Evolutionary conservation across 345 rosid genomes (phyloP).

Genomic region (Streptanthus diversifolius): DNA sequence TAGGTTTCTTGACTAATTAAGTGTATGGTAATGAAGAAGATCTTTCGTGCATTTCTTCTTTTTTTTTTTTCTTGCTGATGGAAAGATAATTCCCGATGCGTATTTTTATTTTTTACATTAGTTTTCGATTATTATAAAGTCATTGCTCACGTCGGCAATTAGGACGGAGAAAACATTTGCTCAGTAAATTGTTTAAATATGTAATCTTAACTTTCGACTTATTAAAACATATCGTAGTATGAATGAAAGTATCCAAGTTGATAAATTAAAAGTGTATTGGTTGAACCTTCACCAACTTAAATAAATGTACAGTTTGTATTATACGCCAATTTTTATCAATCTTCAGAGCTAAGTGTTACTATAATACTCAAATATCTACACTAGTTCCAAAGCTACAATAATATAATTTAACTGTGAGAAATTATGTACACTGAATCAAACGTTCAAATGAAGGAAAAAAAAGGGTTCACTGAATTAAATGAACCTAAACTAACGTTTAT

Average conservation of each 20-base stretch:
- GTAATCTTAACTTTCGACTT: not conserved
- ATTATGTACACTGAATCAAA: not conserved
- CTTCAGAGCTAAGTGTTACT: not conserved
- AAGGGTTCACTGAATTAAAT: not conserved
- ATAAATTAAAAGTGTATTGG: not conserved
- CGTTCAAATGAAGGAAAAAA: not conserved
- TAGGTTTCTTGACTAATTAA: not conserved
- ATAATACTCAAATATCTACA: not conserved
- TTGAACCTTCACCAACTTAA: not conserved
- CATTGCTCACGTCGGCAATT: not conserved
- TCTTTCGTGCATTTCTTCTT: not conserved
- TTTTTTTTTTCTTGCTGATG: not conserved
- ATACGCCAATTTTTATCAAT: conserved; percentile 5
- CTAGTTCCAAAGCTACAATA: not conserved
- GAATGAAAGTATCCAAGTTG: not conserved
- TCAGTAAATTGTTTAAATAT: not conserved
- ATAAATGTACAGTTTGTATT: not conserved
- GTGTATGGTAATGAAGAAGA: not conserved
- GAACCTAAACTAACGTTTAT: not conserved
- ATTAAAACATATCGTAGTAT: not conserved
- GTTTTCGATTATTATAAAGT: not conserved
- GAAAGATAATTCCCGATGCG: not conserved
- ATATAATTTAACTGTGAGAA: not conserved
- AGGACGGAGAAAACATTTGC: not conserved
- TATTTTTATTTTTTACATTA: not conserved